Conservation (phyloP, 2,329 filamentous ascomycete genomes). For the Torrubiella hemipterigena region DNA sequence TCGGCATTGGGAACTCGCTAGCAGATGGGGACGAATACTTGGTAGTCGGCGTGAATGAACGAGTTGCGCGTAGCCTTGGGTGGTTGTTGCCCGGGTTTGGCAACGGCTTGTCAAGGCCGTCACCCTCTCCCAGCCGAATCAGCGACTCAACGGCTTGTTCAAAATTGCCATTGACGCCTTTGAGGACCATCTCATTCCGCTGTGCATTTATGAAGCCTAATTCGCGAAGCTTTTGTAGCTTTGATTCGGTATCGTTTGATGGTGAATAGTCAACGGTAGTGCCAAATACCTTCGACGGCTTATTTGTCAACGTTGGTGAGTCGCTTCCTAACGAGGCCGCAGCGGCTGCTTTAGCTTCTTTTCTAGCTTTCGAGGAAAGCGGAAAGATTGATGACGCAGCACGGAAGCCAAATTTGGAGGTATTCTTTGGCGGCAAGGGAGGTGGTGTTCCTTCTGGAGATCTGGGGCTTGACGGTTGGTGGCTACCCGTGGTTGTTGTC, state of each 20-base stretch:
- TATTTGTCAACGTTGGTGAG: conserved; percentile 38
- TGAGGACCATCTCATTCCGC: conserved; percentile 69
- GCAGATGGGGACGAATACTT: conserved; percentile 18
- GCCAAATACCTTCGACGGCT: conserved; percentile 58
- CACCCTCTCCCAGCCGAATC: conserved; percentile 68
- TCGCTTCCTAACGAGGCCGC: conserved; percentile 17
- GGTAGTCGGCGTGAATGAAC: conserved; percentile 43
- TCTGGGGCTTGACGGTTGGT: conserved; percentile 32
- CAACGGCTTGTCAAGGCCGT: conserved; percentile 27
- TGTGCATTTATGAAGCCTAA: conserved; percentile 87
- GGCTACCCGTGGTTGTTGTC: conserved; percentile 18
- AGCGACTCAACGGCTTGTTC: conserved; percentile 79
- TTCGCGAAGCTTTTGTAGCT: conserved; percentile 65
- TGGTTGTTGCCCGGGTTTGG: conserved; percentile 28
- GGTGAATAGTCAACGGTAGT: conserved; percentile 46
- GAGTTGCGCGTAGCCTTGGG: conserved; percentile 32
- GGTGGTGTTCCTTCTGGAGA: conserved; percentile 48
- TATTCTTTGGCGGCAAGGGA: conserved; percentile 49
- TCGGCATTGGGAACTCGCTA: conserved; percentile 19
- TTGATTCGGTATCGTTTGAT: conserved; percentile 55
- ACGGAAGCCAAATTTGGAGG: conserved; percentile 48
- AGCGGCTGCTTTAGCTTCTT: conserved; percentile 27
- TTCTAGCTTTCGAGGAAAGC: conserved; percentile 48
- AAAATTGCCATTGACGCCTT: conserved; percentile 72
- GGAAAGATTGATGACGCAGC: conserved; percentile 58